These are phyloP conservation scores for Fusarium verrucosum DNA, from an alignment of 2,329 filamentous ascomycete species.

Conservation along the genomic window DNA sequence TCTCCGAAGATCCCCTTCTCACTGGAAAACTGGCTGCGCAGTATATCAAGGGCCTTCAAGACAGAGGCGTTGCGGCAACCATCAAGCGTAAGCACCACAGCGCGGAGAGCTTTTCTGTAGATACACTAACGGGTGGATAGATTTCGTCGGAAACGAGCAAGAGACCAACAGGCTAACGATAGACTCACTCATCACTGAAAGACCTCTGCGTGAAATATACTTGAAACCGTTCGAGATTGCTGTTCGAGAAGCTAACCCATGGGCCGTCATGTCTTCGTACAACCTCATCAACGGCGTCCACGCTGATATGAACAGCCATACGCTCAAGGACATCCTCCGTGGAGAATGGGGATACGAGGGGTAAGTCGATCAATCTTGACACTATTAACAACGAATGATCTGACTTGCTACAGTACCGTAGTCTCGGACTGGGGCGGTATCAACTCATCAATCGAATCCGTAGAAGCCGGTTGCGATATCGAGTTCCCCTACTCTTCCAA, in stretches of 20 bases:
- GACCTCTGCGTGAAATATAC: conserved; percentile 74
- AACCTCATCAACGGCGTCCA: conserved; percentile 73
- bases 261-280: conserved; percentile 76
- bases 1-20: conserved; percentile 82
- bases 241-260: conserved; percentile 72
- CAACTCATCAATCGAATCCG: conserved; percentile 65
- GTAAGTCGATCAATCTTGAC: conserved; percentile 45
- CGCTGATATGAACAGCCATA: conserved; percentile 62
- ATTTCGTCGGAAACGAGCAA: conserved; percentile 77
- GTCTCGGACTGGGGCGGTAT: conserved; percentile 68
- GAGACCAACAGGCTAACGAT: conserved; percentile 67
- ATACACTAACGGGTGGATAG: conserved; percentile 44
- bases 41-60: conserved; percentile 77
- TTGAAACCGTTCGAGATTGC: conserved; percentile 80
- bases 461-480: conserved; percentile 65
- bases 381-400: neutral
- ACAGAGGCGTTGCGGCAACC: conserved; percentile 77
- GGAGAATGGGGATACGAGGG: conserved; percentile 71
- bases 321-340: conserved; percentile 65
- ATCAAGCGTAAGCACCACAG: conserved; percentile 71
- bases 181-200: conserved; percentile 70
- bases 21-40: conserved; percentile 77
- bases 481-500: conserved; percentile 67
- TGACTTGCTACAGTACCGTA: conserved; percentile 55
- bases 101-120: accelerated